Evolutionary conservation across 1,284 basidiomycete species (phyloP), one percentile per base, ranked within the genome.

Genomic region (Sphagnurus paluster): DNA sequence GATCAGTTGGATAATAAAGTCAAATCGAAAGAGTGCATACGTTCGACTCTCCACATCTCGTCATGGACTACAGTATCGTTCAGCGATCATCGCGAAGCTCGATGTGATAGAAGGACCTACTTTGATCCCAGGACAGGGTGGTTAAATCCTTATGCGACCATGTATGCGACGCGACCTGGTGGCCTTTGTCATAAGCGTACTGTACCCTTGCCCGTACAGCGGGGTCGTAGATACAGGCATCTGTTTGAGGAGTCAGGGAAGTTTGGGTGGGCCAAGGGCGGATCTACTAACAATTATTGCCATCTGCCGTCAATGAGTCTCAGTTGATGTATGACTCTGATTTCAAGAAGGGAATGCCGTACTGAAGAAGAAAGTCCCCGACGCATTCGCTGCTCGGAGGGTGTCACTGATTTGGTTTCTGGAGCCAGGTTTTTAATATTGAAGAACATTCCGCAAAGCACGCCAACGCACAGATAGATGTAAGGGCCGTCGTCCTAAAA

Each of bases 301-400:
- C 67, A 41, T 66, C 64, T 68, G 39, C 8, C 11, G n/a, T 41
- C 19, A 16, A 34, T 32, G 23, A 16, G 20, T 51, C 17, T 29
- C 11, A 17, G 21, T 34, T 19, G 26, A 19, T 34, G 20, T 19
- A 9, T 34, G 38, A 16, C 28, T 40, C 29, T 17, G 44, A n/a
- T n/a, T 19, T 16, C 52, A 30, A 28, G 24, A 20, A 24, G 29
- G 24, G 16, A n/a, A 40, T 23, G 6, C 57, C 70, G 44, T 43
- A 71, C 70, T 72, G 52, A 72, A 68, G 56, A 75, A 75, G 52
- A 75, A 75, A 0, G 72, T 74, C 9, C 67, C 71, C 25, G 63
- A 72, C 9, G 65, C 70, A 20, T 50, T 50, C 21, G 62, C 63
- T 6, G 56, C 59, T 5, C 64, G 60, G 25, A 80, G 57, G 5